phyloP scores from a whole-genome alignment of 257 asterid species.

The Leptodermis oblonga region DNA sequence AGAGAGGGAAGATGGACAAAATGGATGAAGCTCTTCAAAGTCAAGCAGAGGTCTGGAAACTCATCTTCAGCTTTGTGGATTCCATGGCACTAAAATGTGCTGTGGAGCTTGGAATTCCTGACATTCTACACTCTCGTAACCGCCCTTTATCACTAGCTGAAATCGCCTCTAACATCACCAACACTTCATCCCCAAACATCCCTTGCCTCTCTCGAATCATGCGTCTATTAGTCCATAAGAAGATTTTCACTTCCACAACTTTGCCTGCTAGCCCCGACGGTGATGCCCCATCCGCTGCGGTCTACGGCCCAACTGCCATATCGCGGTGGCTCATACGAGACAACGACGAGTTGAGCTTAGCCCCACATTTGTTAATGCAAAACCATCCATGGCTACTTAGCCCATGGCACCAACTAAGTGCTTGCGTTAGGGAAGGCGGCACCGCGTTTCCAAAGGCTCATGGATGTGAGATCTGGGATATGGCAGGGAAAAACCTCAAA shows the following conservation, averaged over 20 bases:
- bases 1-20: background rate
- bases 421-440: constrained; percentile 14
- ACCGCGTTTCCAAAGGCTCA: constrained; percentile 10
- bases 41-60: constrained; percentile 14
- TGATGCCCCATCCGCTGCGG: background rate
- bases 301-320: background rate
- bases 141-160: constrained; percentile 8
- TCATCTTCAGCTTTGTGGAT: constrained; percentile 9
- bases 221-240: constrained; percentile 1
- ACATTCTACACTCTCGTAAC: constrained; percentile 13
- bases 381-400: constrained; percentile 1
- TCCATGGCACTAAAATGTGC: constrained; percentile 20
- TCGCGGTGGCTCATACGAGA: constrained; percentile 11
- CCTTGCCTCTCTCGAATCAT: constrained; percentile 9
- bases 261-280: background rate
- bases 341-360: background rate
- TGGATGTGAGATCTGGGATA: constrained; percentile 11
- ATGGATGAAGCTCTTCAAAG: constrained; percentile 10
- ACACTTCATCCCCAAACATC: constrained; percentile 16
- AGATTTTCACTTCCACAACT: background rate
- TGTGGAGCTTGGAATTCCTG: constrained; percentile 17
- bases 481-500: background rate
- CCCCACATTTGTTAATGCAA: constrained; percentile 4
- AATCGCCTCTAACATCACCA: background rate
- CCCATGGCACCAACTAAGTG: constrained; percentile 8